Conservation (phyloP, 441 rosid species). For the Oxalis stricta region DNA sequence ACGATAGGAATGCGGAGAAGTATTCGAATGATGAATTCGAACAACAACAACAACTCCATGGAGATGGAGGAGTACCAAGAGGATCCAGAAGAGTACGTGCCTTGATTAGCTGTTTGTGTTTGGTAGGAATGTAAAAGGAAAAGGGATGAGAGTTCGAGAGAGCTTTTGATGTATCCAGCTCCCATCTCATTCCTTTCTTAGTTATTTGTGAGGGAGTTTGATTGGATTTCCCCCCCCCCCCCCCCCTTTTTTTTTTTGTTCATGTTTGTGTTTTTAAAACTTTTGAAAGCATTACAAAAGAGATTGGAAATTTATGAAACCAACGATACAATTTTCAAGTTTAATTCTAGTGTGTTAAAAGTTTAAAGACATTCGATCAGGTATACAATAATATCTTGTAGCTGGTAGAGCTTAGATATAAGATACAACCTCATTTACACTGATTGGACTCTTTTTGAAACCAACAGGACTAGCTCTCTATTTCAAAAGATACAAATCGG, state of each 20-base stretch:
- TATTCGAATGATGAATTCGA: conserved; percentile 22
- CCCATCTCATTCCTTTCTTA: neutral
- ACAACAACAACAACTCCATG: conserved; percentile 49
- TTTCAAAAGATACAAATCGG: too few species aligned
- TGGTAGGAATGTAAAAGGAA: neutral
- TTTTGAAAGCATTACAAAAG: too few species aligned
- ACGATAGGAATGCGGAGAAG: conserved; percentile 12
- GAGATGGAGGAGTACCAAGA: conserved; percentile 31
- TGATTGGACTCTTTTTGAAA: too few species aligned
- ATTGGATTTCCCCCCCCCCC: too few species aligned
- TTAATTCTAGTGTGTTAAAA: too few species aligned
- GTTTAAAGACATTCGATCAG: too few species aligned
- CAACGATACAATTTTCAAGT: too few species aligned
- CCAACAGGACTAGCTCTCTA: too few species aligned
- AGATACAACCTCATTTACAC: too few species aligned
- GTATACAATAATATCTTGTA: too few species aligned
- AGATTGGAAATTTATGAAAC: too few species aligned
- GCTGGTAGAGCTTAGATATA: too few species aligned
- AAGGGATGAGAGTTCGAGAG: neutral
- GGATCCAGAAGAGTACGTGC: conserved; percentile 27
- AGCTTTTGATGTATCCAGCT: neutral
- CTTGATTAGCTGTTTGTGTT: conserved; percentile 13
- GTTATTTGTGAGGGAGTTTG: neutral
- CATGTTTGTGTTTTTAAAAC: conserved; percentile 1
- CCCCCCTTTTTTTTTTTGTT: neutral